Percentiles rank a stretch among this genome's conserved stretches.
These are phyloP conservation scores for Raphidocelis subcapitata DNA, from an alignment of 139 green algal genomes.

Conservation along the genomic window DNA sequence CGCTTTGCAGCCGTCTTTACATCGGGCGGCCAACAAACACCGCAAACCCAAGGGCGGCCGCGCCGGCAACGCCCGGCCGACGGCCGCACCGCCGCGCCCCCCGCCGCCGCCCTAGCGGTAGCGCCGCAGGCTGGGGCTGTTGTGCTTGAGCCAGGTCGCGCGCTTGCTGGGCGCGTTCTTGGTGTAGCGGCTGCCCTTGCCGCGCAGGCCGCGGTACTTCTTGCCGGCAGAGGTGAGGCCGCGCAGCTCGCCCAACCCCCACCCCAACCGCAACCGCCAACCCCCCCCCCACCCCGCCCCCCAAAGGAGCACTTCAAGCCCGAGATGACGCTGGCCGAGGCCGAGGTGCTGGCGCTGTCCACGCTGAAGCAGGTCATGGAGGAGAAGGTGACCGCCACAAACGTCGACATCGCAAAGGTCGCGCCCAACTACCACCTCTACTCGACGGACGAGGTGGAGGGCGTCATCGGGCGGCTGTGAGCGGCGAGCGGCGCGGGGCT, in stretches of 20 bases:
- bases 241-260: constrained; percentile 96
- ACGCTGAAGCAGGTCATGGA: constrained; percentile 99
- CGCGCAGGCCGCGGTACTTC: constrained; percentile 89
- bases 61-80: too few species aligned
- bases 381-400: constrained; percentile 96
- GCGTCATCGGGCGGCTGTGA: constrained; percentile 86
- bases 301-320: constrained; percentile 73
- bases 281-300: too few species aligned
- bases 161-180: constrained; percentile 90
- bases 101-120: constrained; percentile 81
- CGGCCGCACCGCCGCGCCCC: too few species aligned
- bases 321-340: constrained; percentile 93
- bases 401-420: constrained; percentile 95
- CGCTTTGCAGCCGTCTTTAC: too few species aligned
- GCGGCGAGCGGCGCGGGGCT: too few species aligned
- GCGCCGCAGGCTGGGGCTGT: constrained; percentile 83
- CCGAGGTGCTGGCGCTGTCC: constrained; percentile 90
- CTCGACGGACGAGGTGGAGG: constrained; percentile 84
- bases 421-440: constrained; percentile 93
- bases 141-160: constrained; percentile 90
- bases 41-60: too few species aligned
- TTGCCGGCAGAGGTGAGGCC: constrained; percentile 94
- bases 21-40: too few species aligned
- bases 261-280: too few species aligned
- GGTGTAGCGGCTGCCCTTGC: constrained; percentile 84